These are phyloP conservation scores for Diplodia corticola DNA, from an alignment of 2,329 filamentous ascomycete genomes.

Conservation along the genomic window DNA sequence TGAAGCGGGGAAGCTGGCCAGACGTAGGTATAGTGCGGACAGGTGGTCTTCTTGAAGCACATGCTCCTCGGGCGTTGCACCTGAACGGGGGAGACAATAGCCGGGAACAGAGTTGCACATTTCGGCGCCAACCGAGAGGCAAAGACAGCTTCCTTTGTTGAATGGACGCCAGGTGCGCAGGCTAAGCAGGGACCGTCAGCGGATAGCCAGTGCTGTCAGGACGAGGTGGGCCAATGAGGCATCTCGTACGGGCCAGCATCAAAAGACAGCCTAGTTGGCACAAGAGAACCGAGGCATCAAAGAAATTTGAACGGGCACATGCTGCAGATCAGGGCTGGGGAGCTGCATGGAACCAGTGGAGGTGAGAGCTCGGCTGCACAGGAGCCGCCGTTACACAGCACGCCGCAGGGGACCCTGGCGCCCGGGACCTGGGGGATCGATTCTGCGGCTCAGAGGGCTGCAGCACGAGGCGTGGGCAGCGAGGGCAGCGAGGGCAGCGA, in stretches of 20 bases:
- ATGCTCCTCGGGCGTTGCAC: conserved; percentile 15
- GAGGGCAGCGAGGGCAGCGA: neutral
- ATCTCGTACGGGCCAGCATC: conserved; percentile 2
- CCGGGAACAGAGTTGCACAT: conserved; percentile 6
- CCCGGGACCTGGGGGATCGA: neutral
- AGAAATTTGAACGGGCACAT: conserved; percentile 6
- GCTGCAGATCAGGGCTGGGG: conserved; percentile 8
- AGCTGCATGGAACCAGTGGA: conserved; percentile 11
- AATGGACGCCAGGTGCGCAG: neutral
- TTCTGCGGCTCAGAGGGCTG: neutral
- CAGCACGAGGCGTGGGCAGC: neutral
- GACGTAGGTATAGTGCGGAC: conserved; percentile 9
- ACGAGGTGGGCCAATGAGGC: neutral
- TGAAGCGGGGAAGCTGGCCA: conserved; percentile 8
- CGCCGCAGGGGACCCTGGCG: conserved; percentile 9
- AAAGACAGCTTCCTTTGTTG: conserved; percentile 5
- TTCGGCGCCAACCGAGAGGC: conserved; percentile 12
- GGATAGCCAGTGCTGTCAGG: conserved; percentile 1
- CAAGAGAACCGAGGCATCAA: conserved; percentile 6
- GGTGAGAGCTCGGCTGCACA: conserved; percentile 3
- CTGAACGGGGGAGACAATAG: neutral
- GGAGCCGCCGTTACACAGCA: conserved; percentile 11
- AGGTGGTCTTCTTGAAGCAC: conserved; percentile 10
- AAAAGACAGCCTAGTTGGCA: neutral
- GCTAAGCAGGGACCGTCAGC: conserved; percentile 7